Evolutionary conservation across 208 protist species (phyloP).

Genomic region (Leishmania aethiopica): DNA sequence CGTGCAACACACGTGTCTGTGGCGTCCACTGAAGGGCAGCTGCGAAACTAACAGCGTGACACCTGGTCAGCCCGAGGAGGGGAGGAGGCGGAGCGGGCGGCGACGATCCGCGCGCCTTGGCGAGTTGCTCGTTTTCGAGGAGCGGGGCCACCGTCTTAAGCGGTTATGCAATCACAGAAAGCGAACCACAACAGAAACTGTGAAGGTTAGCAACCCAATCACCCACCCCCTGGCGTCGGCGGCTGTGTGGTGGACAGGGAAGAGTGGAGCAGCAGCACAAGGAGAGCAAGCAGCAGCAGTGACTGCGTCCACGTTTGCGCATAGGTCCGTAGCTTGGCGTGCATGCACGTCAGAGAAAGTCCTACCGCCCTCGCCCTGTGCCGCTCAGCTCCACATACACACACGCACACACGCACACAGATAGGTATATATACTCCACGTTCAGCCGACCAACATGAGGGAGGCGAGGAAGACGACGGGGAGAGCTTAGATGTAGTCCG

Average conservation of each 20-base stretch:
- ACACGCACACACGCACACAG: too few relatives aligned
- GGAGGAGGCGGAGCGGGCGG: not conserved
- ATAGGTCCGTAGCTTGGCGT: not conserved
- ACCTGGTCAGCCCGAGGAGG: not conserved
- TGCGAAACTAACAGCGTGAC: not conserved
- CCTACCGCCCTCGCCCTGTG: not conserved
- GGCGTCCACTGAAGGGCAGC: too few relatives aligned
- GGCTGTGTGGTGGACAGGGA: not conserved
- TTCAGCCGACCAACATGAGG: not conserved
- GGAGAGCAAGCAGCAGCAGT: not conserved
- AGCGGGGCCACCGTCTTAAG: not conserved
- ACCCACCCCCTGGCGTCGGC: not conserved
- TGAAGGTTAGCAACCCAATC: not conserved
- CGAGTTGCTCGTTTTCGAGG: not conserved
- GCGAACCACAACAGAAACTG: constrained; percentile 15
- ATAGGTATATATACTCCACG: not conserved
- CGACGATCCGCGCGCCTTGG: not conserved
- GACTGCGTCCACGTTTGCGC: not conserved
- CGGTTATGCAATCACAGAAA: not conserved
- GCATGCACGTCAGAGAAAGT: not conserved
- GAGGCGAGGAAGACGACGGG: too few relatives aligned
- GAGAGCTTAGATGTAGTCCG: constrained; percentile 82
- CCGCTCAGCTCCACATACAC: too few relatives aligned
- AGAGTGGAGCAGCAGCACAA: not conserved
- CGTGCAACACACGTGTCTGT: not conserved